Conservation (phyloP, 352 stramenopile genomes). For the Phytophthora rubi region DNA sequence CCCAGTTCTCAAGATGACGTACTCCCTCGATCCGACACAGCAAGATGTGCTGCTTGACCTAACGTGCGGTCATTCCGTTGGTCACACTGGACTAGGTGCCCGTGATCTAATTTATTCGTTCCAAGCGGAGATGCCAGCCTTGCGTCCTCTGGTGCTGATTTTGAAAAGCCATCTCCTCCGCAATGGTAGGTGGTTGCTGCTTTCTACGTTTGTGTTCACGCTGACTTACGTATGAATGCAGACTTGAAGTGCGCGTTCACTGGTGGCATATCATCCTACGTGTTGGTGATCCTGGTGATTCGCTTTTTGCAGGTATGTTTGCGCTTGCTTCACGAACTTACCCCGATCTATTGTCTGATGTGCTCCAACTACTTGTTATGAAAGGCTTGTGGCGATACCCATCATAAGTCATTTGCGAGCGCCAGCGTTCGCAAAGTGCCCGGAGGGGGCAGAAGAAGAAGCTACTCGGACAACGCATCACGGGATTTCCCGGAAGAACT, state of each 20-base stretch:
- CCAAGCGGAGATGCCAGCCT: slow-evolving; percentile 91
- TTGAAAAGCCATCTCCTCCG: slow-evolving; percentile 90
- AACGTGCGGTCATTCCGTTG: slow-evolving; percentile 93
- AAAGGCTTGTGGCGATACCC: slow-evolving; percentile 78
- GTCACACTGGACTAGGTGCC: slow-evolving; percentile 94
- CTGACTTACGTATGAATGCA: slow-evolving; percentile 15
- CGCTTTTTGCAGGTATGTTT: slow-evolving; percentile 91
- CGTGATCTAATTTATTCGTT: slow-evolving; percentile 92
- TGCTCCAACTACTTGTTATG: neutral
- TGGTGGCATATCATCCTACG: slow-evolving; percentile 96
- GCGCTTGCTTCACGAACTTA: neutral
- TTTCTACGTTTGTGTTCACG: slow-evolving; percentile 29
- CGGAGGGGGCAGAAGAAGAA: slow-evolving; percentile 34
- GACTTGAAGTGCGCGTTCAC: slow-evolving; percentile 95
- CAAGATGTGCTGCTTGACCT: slow-evolving; percentile 91
- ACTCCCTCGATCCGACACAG: slow-evolving; percentile 36
- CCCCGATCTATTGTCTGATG: neutral
- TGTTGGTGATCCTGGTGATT: slow-evolving; percentile 94
- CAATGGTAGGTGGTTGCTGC: slow-evolving; percentile 40
- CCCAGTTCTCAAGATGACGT: slow-evolving; percentile 95
- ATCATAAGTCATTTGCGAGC: slow-evolving; percentile 54
- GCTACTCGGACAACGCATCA: slow-evolving; percentile 39
- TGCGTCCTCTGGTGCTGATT: slow-evolving; percentile 94
- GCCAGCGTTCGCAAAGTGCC: slow-evolving; percentile 23
- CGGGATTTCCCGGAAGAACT: slow-evolving; percentile 34